Evolutionary conservation across 768 basidiomycete species (phyloP), one percentile per base, ranked within the genome.

Genomic region (Amanita rubescens): DNA sequence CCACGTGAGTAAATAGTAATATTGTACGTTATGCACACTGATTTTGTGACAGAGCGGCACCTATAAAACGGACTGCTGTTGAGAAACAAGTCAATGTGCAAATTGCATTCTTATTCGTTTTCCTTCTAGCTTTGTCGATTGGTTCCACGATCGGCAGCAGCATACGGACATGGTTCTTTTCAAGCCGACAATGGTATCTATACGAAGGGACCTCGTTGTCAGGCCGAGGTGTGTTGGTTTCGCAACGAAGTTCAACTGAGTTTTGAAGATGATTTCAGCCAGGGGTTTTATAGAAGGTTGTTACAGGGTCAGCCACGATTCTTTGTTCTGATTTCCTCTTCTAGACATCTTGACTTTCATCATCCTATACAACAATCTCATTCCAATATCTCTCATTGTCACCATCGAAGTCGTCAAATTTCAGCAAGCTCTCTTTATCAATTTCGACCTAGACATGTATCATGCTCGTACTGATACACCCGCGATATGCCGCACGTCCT

Each of bases 401-500:
- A 98, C 96, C 3, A 98, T 98, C 88, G 96, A 99, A 73, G 89
- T 98, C 32, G 96, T 99, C 72, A 97, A 97, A 67, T 98, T 87
- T 63, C 94, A 96, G 67, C 96, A 98, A 71, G 94, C 96, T 1
- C 87, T 90, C 33, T 79, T 97, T 49, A 99, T 99, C 76, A 99
- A 98, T 68, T 93, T 82, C 22, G 96, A 95, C 69, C 81, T 95
- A 48, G 96, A 99, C 71, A 98, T 99, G 95, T 99, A 99, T 70
- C 87, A 98, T 67, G 82, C 87, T 10, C 83, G 75, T 55, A 96
- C 95, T 0, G 96, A 99, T 65, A 98, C 95, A 0, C 94, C 96
- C 0, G 96, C 96, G 0, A 76, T 98, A 20, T 98, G 96, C 63
- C 83, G 95, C n/a, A 99, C 96, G 0, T 98, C 95, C 1, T 93